Evolutionary conservation across 2,329 filamentous ascomycete genomes (phyloP), one percentile per base, ranked within the genome.

Genomic region (Diaporthe longicolla): DNA sequence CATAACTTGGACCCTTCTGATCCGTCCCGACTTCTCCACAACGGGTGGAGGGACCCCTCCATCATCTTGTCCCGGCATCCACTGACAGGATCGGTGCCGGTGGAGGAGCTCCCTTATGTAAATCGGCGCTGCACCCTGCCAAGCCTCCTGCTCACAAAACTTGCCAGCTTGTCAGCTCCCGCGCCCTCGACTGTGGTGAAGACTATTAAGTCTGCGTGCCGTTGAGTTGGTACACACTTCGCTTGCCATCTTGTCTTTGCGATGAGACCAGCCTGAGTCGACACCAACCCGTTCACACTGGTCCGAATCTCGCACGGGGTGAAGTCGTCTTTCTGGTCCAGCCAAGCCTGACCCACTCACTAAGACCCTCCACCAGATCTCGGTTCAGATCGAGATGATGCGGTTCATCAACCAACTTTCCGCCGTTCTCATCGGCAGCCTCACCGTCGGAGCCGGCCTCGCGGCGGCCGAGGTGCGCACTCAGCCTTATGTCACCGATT

Each of bases 381-480:
- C 15, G 63, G 13, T 40, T 40, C n/a, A 54, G 48, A 37, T 29
- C 55, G 19, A 35, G 24, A 71, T 15, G 48, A 75, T 75, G 74
- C 68, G 21, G 43, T 59, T 57, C 59, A 50, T 69, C 32, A 61
- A 63, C 61, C 59, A 58, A 19, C 45, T 71, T 24, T 55, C 71
- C 21, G 74, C 71, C 71, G 68, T 71, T 17, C 24, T 72, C 43
- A 48, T 74, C 58, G 72, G 74, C 74, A 65, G 54, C 37, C 61
- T 75, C 50, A 61, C 66, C 61, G 59, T 66, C 52, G 72, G 71
- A 70, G 74, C 74, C 48, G 72, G 71, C 68, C 63, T 74, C 68
- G 74, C 58, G 58, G 72, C 68, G n/a, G 71, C 74, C 59, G 72
- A 74, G 19, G 72, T 70, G 26, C 69, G n/a, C 29, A n/a, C 72